Percentiles rank a stretch among this genome's conserved stretches.
Conservation (phyloP, 1,139 yeast species). For the Candida tetrigidarum region DNA sequence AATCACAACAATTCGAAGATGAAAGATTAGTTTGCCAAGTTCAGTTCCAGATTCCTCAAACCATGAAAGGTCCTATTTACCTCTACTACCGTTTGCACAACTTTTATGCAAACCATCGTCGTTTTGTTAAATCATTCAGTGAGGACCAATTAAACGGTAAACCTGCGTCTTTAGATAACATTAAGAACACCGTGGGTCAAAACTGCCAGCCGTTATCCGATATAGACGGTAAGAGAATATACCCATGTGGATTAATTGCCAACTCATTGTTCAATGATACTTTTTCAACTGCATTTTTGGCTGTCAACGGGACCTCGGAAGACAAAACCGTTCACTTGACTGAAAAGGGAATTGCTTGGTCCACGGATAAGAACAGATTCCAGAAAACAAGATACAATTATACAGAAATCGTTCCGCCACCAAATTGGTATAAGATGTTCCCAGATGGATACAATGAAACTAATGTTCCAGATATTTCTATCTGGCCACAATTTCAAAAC, state of each 20-base stretch:
- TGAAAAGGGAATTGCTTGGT: slow-evolving; percentile 68
- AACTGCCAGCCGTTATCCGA: slow-evolving; percentile 86
- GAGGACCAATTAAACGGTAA: slow-evolving; percentile 89
- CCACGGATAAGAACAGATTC: slow-evolving; percentile 59
- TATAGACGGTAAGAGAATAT: slow-evolving; percentile 55
- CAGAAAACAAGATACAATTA: slow-evolving; percentile 62
- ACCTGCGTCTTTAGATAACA: slow-evolving; percentile 54
- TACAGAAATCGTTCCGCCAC: slow-evolving; percentile 75
- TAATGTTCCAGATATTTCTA: slow-evolving; percentile 63
- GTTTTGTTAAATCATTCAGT: slow-evolving; percentile 87
- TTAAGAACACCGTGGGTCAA: slow-evolving; percentile 75
- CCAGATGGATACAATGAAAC: slow-evolving; percentile 74
- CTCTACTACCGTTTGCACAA: slow-evolving; percentile 81
- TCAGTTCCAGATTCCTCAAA: slow-evolving; percentile 78
- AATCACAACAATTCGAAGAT: slow-evolving; percentile 52
- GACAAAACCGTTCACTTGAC: slow-evolving; percentile 49
- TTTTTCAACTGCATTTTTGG: slow-evolving; percentile 44
- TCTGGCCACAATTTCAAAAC: slow-evolving; percentile 79
- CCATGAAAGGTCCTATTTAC: slow-evolving; percentile 75
- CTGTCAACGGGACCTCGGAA: slow-evolving; percentile 40
- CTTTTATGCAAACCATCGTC: slow-evolving; percentile 92
- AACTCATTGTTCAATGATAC: slow-evolving; percentile 79
- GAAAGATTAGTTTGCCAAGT: slow-evolving; percentile 72
- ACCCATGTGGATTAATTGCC: slow-evolving; percentile 83
- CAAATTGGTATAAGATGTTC: slow-evolving; percentile 66